Evolutionary conservation across 805 yeast species (phyloP).

Genomic region (Lipomyces sp.): DNA sequence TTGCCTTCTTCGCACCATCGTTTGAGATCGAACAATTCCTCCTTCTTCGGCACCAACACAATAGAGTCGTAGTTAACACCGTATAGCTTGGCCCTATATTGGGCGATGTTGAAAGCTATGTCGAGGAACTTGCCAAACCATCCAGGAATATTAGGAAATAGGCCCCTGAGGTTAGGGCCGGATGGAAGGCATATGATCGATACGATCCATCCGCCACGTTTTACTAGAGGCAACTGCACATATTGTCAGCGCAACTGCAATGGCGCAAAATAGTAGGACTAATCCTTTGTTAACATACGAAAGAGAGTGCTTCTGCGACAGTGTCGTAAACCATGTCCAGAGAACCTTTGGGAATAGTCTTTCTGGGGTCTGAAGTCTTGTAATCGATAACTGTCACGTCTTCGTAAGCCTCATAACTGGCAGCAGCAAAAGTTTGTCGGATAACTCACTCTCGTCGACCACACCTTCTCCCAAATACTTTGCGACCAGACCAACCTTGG

Average conservation of each 20-base stretch:
- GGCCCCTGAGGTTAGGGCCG: conserved; percentile 2
- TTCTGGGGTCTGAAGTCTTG: conserved; percentile 31
- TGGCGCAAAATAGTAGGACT: not conserved
- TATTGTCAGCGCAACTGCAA: not conserved
- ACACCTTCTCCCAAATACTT: conserved; percentile 35
- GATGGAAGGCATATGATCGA: conserved; percentile 30
- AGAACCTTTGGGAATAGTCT: conserved; percentile 24
- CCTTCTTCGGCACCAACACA: conserved; percentile 14
- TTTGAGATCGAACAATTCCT: conserved; percentile 17
- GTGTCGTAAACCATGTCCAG: conserved; percentile 38
- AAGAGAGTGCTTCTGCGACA: conserved; percentile 24
- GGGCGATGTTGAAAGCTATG: conserved; percentile 4
- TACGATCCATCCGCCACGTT: conserved; percentile 30
- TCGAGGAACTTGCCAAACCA: conserved; percentile 9
- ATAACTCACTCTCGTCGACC: conserved; percentile 23
- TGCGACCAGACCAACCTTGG: conserved; percentile 30
- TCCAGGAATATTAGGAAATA: conserved; percentile 3
- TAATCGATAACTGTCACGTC: conserved; percentile 33
- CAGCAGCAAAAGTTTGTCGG: not conserved
- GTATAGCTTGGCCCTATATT: conserved; percentile 16
- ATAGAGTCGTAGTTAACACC: conserved; percentile 20
- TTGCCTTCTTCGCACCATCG: conserved; percentile 32
- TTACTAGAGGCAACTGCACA: conserved; percentile 23
- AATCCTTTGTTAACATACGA: not conserved
- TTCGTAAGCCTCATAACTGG: not conserved